A percentile compares a stretch with the other conserved stretches of the same genome.
Conservation (phyloP, 306 rosid species). For the Cyclanthera cordifolia region DNA sequence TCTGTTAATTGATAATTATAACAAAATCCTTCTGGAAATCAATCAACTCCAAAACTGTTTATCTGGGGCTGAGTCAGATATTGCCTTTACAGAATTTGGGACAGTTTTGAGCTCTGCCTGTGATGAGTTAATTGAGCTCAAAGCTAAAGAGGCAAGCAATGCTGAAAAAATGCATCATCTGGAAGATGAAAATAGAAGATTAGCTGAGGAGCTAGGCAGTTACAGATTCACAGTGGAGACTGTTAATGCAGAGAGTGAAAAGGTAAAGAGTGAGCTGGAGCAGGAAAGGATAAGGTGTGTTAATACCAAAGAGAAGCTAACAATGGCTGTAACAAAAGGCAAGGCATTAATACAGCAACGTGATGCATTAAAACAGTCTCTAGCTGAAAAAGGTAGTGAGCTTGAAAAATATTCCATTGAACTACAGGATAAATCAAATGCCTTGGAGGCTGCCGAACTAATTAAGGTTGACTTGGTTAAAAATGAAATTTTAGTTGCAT, state of each 20-base stretch:
- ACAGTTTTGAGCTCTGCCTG: slow-evolving; percentile 38
- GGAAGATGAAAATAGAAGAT: slow-evolving; percentile 52
- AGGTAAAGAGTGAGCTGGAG: slow-evolving; percentile 56
- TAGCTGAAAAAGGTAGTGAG: slow-evolving; percentile 55
- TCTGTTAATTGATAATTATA: slow-evolving; percentile 42
- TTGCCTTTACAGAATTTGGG: slow-evolving; percentile 29
- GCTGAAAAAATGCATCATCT: slow-evolving; percentile 34
- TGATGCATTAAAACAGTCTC: slow-evolving; percentile 53
- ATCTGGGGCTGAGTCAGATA: slow-evolving; percentile 34
- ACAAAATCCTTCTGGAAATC: slow-evolving; percentile 44
- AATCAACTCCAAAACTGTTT: slow-evolving; percentile 47
- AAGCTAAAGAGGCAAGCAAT: slow-evolving; percentile 48
- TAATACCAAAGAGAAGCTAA: slow-evolving; percentile 80
- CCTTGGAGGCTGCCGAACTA: slow-evolving; percentile 62
- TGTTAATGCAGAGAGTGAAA: slow-evolving; percentile 43
- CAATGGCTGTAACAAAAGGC: slow-evolving; percentile 92
- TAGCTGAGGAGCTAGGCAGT: slow-evolving; percentile 50
- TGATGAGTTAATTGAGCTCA: slow-evolving; percentile 47
- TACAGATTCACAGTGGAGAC: slow-evolving; percentile 34
- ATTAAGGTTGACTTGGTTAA: slow-evolving; percentile 43
- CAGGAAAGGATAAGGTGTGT: slow-evolving; percentile 58
- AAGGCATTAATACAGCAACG: slow-evolving; percentile 93
- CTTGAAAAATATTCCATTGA: slow-evolving; percentile 51
- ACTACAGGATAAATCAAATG: slow-evolving; percentile 64
- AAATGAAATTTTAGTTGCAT: slow-evolving; percentile 43